phyloP scores from a whole-genome alignment of 2,329 filamentous ascomycete species.

The Pestalotiopsis sp. region DNA sequence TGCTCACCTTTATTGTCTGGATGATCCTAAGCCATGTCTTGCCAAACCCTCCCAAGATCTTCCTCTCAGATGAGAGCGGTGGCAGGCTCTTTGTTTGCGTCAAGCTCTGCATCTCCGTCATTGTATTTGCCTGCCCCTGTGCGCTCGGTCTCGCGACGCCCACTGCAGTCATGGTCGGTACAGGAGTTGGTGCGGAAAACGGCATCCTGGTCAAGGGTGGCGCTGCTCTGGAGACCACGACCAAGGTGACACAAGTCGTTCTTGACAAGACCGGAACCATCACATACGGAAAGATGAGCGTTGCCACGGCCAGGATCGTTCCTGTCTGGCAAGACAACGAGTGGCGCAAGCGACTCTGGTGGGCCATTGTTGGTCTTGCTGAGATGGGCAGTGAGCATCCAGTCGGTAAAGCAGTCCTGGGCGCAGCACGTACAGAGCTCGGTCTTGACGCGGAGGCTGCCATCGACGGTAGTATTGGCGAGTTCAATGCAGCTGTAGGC shows the following conservation, averaged over 20 bases:
- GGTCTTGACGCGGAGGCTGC: conserved; percentile 70
- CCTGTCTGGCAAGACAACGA: conserved; percentile 70
- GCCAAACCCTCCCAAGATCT: conserved; percentile 83
- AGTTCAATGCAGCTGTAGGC: conserved; percentile 83
- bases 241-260: conserved; percentile 85
- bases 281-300: conserved; percentile 93
- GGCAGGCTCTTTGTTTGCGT: conserved; percentile 96
- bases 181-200: conserved; percentile 92
- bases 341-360: conserved; percentile 79
- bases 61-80: conserved; percentile 76
- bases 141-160: conserved; percentile 94
- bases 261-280: conserved; percentile 96
- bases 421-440: conserved; percentile 74
- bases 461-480: conserved; percentile 80
- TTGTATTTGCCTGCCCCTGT: conserved; percentile 97
- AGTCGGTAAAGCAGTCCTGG: conserved; percentile 84
- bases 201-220: conserved; percentile 98
- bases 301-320: conserved; percentile 70
- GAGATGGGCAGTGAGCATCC: conserved; percentile 97
- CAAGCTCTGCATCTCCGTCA: conserved; percentile 96
- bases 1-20: conserved; percentile 86
- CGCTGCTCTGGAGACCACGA: conserved; percentile 86
- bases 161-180: conserved; percentile 98
- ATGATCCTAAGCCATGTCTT: conserved; percentile 92
- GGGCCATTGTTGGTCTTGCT: conserved; percentile 92